Base-by-base conservation (phyloP, 225 moss, liverwort and hornwort species). In the Thuidium tamariscinum region DNA sequence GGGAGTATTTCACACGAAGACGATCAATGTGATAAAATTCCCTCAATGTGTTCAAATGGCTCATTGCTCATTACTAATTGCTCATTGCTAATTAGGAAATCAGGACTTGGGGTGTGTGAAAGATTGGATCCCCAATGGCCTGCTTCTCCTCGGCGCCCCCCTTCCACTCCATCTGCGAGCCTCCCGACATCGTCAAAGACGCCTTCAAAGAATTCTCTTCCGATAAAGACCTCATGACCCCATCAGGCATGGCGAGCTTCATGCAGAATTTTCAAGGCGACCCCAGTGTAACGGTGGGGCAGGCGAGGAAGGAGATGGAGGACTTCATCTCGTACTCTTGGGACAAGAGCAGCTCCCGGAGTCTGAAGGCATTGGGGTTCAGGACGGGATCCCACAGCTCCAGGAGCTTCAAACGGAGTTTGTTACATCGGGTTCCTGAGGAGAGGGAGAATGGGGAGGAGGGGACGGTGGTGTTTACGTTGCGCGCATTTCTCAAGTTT, bases 211-310 rank as follows among this genome's bases (percentile, higher is more conserved):
- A 90, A 52, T 87, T 64, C 66, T 61, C 94, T 25, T 71, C 83
- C 65, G 96, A 89, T 13, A 89, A 91, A 68, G 88, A 86, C 3
- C 18, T 63, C 37, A 89, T 96, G 91, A 89, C 44, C 67, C 86
- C 91, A 25, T 77, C 78, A 20, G 92, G 61, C 21, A 82, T 96
- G 65, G 84, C 82, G 5, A 73, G 4, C 30, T 97, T 94, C 82
- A 27, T 92, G 89, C 89, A 72, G 34, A 84, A 61, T 5, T 19
- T 44, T 3, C 94, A 93, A 79, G 94, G 92, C 22, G 94, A 95
- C 17, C 57, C 65, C 23, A 26, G 16, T 1, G 82, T 83, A 5
- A 90, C 88, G 6, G 91, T 89, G 81, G 80, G 15, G 41, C 73
- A 90, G 39, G 95, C 89, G 8, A 86, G 82, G 79, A 42, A 46